phyloP scores from a whole-genome alignment of 306 rosid genomes.

The Cucurbita moschata region DNA sequence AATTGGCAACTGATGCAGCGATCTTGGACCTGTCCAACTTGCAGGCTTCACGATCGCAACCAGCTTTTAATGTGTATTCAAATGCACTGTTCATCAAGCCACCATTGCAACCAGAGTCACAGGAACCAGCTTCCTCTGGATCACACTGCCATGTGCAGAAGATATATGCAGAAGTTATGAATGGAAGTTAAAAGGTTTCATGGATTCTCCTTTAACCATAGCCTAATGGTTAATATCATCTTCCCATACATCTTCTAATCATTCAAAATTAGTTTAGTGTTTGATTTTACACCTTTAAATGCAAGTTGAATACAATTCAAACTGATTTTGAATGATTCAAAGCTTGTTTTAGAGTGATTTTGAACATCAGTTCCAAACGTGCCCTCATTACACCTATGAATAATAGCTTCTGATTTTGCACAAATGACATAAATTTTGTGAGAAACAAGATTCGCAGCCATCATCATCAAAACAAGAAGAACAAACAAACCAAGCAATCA shows the following conservation, averaged over 20 bases:
- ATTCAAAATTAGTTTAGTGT: no score
- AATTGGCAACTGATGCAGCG: conserved; percentile 79
- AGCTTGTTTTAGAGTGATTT: no score
- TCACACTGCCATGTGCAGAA: conserved; percentile 50
- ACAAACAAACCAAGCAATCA: background rate
- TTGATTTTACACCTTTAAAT: no score
- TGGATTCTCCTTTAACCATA: background rate
- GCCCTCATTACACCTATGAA: background rate
- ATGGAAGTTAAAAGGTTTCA: background rate
- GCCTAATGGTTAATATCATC: no score
- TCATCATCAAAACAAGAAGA: background rate
- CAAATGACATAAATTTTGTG: background rate
- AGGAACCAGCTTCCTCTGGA: conserved; percentile 67
- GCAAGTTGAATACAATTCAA: no score
- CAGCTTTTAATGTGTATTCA: conserved; percentile 59
- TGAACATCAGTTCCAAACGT: no score
- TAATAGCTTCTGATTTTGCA: background rate
- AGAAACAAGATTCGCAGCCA: background rate
- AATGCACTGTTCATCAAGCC: conserved; percentile 97
- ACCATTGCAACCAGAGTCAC: conserved; percentile 92
- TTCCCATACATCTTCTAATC: no score
- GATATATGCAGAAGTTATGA: background rate
- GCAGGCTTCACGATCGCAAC: conserved; percentile 40
- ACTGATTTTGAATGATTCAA: no score
- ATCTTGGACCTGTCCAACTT: conserved; percentile 66